Conservation (phyloP, 345 rosid genomes). For the Syzygium jambos region DNA sequence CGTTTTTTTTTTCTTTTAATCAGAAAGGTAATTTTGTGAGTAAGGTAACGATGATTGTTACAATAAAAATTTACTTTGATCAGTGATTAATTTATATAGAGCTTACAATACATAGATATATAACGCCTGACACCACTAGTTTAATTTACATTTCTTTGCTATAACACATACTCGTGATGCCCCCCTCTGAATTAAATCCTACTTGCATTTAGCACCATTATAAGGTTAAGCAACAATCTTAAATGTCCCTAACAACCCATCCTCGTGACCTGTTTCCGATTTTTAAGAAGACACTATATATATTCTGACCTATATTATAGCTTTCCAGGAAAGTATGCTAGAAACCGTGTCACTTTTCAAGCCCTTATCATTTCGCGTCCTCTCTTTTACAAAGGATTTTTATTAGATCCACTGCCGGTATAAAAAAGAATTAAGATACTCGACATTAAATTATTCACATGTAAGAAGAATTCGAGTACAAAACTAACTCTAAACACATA, state of each 20-base stretch:
- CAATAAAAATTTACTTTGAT: not conserved
- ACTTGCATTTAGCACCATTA: not conserved
- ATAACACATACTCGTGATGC: not conserved
- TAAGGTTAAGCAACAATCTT: not conserved
- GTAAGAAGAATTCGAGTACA: not conserved
- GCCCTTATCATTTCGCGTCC: not conserved
- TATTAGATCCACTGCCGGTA: not conserved
- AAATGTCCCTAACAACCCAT: not conserved
- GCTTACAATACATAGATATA: not conserved
- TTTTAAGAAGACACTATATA: not conserved
- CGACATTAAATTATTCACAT: not conserved
- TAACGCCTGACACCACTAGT: not conserved
- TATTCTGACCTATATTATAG: not conserved
- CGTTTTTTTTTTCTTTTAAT: not conserved
- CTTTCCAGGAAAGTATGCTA: not conserved
- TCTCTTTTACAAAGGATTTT: not conserved
- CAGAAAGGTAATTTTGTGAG: not conserved
- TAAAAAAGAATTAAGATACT: no score
- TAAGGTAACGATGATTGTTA: fast-evolving
- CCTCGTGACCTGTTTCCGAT: not conserved
- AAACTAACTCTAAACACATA: not conserved
- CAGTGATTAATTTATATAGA: not conserved
- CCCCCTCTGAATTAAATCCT: not conserved
- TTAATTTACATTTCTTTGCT: not conserved
- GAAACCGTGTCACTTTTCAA: not conserved